These are phyloP conservation scores for Oehlia diaphana DNA, from an alignment of 192 early-diverging fungal genomes.

Conservation along the genomic window DNA sequence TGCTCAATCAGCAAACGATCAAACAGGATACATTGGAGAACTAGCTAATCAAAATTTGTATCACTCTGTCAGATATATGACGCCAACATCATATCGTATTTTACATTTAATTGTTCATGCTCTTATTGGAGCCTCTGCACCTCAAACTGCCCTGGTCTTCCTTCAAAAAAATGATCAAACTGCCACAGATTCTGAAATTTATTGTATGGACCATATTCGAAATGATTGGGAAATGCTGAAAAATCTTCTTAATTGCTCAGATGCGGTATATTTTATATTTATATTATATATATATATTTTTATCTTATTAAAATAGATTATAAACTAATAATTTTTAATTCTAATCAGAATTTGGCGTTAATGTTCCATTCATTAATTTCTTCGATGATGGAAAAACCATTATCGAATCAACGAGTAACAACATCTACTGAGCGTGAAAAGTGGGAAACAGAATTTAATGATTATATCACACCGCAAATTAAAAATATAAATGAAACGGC, in stretches of 20 bases:
- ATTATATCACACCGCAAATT: conserved; percentile 17
- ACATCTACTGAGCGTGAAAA: neutral
- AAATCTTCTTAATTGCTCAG: neutral
- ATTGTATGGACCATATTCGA: conserved; percentile 22
- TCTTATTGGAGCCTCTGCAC: neutral
- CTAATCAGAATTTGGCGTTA: neutral
- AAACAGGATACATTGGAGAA: conserved; percentile 21
- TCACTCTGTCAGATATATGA: neutral
- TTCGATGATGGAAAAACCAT: neutral
- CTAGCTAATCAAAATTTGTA: neutral
- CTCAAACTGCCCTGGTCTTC: neutral
- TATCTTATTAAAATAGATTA: neutral
- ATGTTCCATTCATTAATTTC: conserved; percentile 18
- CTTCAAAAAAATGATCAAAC: neutral
- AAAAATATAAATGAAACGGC: conserved; percentile 1
- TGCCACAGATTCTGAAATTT: neutral
- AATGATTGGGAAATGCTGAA: conserved; percentile 27
- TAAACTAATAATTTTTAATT: neutral
- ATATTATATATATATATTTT: neutral
- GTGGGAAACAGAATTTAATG: conserved; percentile 14
- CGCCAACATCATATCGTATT: conserved; percentile 22
- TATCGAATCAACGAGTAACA: neutral
- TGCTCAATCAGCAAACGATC: neutral
- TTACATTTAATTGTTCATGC: neutral
- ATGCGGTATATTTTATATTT: neutral